Base-by-base conservation (phyloP, 768 basidiomycete genomes). In the Chalciporus piperatus region DNA sequence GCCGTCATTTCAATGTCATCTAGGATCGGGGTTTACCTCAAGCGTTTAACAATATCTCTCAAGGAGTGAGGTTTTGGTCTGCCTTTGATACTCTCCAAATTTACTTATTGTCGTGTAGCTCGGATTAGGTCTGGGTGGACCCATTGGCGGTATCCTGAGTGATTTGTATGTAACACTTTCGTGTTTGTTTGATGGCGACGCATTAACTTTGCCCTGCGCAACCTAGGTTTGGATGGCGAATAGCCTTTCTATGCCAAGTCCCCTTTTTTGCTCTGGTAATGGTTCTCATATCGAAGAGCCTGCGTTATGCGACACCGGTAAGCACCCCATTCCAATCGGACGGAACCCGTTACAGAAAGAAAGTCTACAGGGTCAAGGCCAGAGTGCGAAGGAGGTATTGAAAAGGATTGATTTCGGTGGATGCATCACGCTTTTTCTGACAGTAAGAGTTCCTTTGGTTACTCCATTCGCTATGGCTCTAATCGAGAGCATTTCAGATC, bases 381-480 rank as follows among this genome's bases (percentile, higher is more conserved):
- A 80, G 66, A 82, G 76, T 47, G 60, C 83, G 0, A 79, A 69
- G 48, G 86, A 90, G 28, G 77, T 90, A 1, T 60, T 90, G 13
- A 87, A 81, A 61, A 78, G 89, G n/a, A 88, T 92, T 22, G 89
- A 92, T 63, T 91, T 88, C 59, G 81, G 80, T 4, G 89, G 89
- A 0, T 87, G 79, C 54, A 58, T 78, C 12, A 76, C 79, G 1
- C 75, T 90, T 33, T 67, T 91, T 38, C 63, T 77, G 22, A 69
- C 77, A 27, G 89, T 88, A 54, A 59, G 77, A 6, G 22, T 4
- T 22, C 4, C 22, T 22, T 1, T 11, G 13, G 35, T 17, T 1
- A 3, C 22, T 30, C 22, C 7, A 30, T 41, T 19, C 25, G 9
- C 8, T 32, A 1, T 23, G 1, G 37, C 39, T 50, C 35, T n/a